Evolutionary conservation across 2,329 filamentous ascomycete genomes (phyloP).

Genomic region (Zelopaecilomyces penicillatus): DNA sequence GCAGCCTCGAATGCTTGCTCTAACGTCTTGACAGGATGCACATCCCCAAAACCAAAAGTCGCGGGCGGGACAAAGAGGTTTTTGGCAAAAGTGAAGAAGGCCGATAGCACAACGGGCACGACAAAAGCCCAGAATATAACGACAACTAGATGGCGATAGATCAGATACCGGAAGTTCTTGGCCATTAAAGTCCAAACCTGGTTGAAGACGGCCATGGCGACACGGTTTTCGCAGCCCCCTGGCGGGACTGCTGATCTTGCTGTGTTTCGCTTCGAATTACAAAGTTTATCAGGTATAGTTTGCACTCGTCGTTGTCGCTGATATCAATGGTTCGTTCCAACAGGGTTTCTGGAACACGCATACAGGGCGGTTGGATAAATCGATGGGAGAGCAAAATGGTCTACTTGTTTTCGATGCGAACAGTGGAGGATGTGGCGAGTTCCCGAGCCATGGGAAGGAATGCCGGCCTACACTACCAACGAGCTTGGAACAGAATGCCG

Average conservation of each 20-base stretch:
- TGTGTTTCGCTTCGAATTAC: background rate
- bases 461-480: no score
- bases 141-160: conserved; percentile 43
- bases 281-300: background rate
- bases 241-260: background rate
- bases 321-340: no score
- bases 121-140: conserved; percentile 50
- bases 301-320: no score
- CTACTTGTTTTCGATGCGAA: no score
- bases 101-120: conserved; percentile 48
- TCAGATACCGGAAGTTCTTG: conserved; percentile 54
- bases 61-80: conserved; percentile 77
- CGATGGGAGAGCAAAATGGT: no score
- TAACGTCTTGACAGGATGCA: conserved; percentile 55
- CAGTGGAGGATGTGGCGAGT: no score
- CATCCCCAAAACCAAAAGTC: conserved; percentile 60
- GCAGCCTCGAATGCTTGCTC: conserved; percentile 52
- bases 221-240: background rate
- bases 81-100: conserved; percentile 62
- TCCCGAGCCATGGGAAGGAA: no score
- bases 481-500: no score
- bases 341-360: no score
- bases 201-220: conserved; percentile 42
- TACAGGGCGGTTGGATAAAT: no score
- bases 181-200: conserved; percentile 53